These are phyloP conservation scores for Magnolia changhungtana DNA, from an alignment of 164 flowering plant genomes.

Conservation along the genomic window DNA sequence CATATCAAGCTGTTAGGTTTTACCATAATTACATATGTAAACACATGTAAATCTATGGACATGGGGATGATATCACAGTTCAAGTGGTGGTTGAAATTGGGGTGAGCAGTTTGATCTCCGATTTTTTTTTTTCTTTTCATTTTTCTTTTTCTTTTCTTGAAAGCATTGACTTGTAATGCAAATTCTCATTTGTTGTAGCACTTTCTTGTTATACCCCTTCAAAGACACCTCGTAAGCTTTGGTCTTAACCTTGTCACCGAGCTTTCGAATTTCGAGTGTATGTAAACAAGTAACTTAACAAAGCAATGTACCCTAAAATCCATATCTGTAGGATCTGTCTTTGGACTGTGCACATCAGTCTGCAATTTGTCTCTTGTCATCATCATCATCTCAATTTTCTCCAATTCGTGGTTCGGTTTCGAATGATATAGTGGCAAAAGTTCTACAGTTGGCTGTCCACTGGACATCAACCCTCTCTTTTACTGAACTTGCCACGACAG, in stretches of 20 bases:
- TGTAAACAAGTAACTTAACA: neutral
- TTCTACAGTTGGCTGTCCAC: too few relatives aligned
- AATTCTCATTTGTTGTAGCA: slow-evolving; percentile 50
- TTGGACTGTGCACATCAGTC: neutral
- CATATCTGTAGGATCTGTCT: neutral
- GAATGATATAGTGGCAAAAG: too few relatives aligned
- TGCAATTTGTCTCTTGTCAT: neutral
- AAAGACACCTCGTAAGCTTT: slow-evolving; percentile 85
- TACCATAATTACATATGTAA: too few relatives aligned
- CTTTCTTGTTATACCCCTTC: slow-evolving; percentile 81
- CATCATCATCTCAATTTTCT: too few relatives aligned
- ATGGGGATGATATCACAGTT: neutral
- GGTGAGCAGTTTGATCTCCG: neutral
- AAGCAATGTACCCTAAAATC: neutral
- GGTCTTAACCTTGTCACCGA: slow-evolving; percentile 84
- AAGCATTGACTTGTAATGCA: neutral
- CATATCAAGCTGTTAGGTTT: too few relatives aligned
- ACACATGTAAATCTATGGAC: too few relatives aligned
- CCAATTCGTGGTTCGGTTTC: too few relatives aligned
- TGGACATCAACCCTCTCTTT: too few relatives aligned
- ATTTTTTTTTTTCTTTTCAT: too few relatives aligned
- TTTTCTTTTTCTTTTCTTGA: too few relatives aligned
- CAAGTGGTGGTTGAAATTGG: neutral
- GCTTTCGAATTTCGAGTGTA: slow-evolving; percentile 98
- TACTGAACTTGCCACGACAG: too few relatives aligned